Evolutionary conservation across 495 filamentous ascomycete species (phyloP).

Genomic region (Tuber umbilicatum): DNA sequence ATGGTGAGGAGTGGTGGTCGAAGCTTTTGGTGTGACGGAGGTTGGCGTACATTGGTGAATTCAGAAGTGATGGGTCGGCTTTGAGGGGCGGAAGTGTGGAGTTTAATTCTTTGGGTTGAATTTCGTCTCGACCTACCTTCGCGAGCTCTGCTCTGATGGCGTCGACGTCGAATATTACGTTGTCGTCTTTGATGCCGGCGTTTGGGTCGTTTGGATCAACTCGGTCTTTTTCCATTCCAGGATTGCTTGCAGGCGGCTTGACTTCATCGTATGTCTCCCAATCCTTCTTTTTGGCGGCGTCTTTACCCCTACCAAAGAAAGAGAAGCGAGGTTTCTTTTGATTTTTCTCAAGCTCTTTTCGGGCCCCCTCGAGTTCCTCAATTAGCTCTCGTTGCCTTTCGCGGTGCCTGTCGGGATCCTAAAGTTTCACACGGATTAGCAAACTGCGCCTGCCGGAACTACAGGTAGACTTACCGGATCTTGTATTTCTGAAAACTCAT

Average conservation of each 20-base stretch:
- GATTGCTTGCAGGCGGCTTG: slow-evolving; percentile 40
- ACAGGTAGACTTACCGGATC: slow-evolving; percentile 53
- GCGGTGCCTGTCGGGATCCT: slow-evolving; percentile 82
- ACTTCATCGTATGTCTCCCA: slow-evolving; percentile 88
- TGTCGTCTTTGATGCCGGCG: slow-evolving; percentile 43
- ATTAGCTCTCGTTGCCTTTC: slow-evolving; percentile 88
- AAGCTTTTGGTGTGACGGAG: slow-evolving; percentile 52
- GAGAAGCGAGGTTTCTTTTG: slow-evolving; percentile 66
- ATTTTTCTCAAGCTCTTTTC: slow-evolving; percentile 70
- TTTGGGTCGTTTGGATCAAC: slow-evolving; percentile 41
- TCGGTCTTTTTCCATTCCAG: slow-evolving; percentile 37
- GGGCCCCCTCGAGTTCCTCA: slow-evolving; percentile 89
- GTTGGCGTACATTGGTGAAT: slow-evolving; percentile 42
- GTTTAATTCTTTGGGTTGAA: slow-evolving; percentile 74
- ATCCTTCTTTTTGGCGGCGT: slow-evolving; percentile 68
- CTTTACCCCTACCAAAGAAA: slow-evolving; percentile 73
- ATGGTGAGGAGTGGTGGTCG: slow-evolving; percentile 38
- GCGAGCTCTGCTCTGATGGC: slow-evolving; percentile 83
- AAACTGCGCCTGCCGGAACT: background rate
- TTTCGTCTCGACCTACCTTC: slow-evolving; percentile 43
- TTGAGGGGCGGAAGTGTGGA: slow-evolving; percentile 87
- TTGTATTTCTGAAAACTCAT: slow-evolving; percentile 95
- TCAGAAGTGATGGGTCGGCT: slow-evolving; percentile 48
- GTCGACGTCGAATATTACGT: slow-evolving; percentile 89
- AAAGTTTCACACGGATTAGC: background rate